Evolutionary conservation across 805 yeast genomes (phyloP), one percentile per base, ranked within the genome.

Genomic region (Ogataea philodendri): DNA sequence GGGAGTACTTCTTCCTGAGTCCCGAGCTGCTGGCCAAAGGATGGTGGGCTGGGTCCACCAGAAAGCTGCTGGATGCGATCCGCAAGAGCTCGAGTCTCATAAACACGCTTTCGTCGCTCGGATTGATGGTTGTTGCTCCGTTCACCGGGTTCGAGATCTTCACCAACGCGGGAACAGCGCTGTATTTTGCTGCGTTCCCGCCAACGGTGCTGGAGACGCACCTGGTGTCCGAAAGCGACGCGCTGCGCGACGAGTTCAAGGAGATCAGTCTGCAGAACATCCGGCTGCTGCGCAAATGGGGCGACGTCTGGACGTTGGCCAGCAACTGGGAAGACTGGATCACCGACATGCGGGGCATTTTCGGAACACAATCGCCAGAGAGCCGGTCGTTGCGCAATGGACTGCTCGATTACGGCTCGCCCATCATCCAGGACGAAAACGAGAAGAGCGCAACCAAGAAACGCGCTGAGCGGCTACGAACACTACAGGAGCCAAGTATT

Each of bases 61-160:
- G 24, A 3, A 44, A 39, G 1, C 38, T 63, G 10, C 33, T 59
- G 4, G 38, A 43, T 4, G 38, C 57, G 0, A 31, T 63, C 4
- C 56, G 56, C 26, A 41, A 47, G 9, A 42, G 61, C 17, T 45
- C 60, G 19, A 37, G 32, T 5, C 37, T 63, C 31, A 48, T 58
- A 5, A 37, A 39, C 10, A 44, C 45, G 2, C 42, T 63, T 16
- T 42, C 54, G 3, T 44, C 44, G 2, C 38, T 46, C 5, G 46
- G 53, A 28, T 38, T 48, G 27, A 59, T 63, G 61, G 60, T 62
- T 4, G 47, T 59, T 17, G 65, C 67, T 1, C 68, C 68, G 5
- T 63, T 63, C 37, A 62, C 67, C 4, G 63, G 65, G 6, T 62
- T 63, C 37, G 60, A 63, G 40, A 51, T 62, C 5, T 63, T 61